Conservation (phyloP, 176 grass and related monocot species). For the Raddia guianensis region DNA sequence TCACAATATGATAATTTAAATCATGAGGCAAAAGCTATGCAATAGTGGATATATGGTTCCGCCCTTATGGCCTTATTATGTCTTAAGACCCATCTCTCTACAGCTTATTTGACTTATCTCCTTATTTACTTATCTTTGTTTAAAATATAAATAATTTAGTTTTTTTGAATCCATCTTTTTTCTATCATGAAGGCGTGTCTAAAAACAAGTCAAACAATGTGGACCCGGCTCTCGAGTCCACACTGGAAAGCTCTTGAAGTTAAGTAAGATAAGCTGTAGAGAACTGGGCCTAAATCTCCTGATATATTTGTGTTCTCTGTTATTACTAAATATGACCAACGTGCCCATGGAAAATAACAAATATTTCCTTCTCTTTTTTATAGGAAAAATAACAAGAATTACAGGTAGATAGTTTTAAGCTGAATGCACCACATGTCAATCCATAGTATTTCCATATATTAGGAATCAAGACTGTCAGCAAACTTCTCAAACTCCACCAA, state of each 20-base stretch:
- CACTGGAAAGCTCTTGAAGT: too few relatives aligned
- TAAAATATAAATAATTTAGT: too few relatives aligned
- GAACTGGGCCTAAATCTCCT: background rate
- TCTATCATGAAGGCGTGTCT: too few relatives aligned
- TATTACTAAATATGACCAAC: constrained; percentile 3
- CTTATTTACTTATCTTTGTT: too few relatives aligned
- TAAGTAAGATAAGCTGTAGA: too few relatives aligned
- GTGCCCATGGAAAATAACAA: background rate
- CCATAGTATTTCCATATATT: constrained; percentile 15
- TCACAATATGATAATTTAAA: constrained; percentile 4
- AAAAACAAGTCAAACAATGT: too few relatives aligned
- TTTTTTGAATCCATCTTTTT: too few relatives aligned
- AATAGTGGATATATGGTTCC: constrained; percentile 1
- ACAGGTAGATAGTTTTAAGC: constrained; percentile 2
- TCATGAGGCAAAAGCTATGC: constrained; percentile 12
- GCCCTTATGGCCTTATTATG: background rate
- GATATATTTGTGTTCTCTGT: background rate
- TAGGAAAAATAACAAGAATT: background rate
- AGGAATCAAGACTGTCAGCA: background rate
- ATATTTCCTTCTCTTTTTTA: background rate
- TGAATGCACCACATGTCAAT: constrained; percentile 26
- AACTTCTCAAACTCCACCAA: constrained; percentile 27
- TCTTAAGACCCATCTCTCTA: too few relatives aligned
- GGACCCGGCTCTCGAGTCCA: too few relatives aligned
- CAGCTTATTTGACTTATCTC: too few relatives aligned